Base-by-base conservation (phyloP, 164 flowering plant genomes). In the Dillenia turbinata region DNA sequence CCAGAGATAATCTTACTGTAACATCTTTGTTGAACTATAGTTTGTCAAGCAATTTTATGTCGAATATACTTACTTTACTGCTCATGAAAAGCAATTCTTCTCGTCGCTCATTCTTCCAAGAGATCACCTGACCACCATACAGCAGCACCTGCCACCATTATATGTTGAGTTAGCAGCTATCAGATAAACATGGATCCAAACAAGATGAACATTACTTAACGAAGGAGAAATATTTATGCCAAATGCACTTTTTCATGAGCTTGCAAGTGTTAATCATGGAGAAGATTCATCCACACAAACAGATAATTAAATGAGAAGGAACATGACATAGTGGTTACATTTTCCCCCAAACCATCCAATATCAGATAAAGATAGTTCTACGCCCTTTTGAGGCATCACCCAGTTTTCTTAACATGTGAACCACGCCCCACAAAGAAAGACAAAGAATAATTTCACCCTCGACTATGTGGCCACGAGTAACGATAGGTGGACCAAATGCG, bases 21-120 rank as follows among this genome's bases (percentile, higher is more conserved):
- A 44, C 33, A 54, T 54, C 56, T 54, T 11, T 52, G 10, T 11
- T 24, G 16, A 6, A 52, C 16, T 51, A 54, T 26, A 56, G 47
- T 44, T 56, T 9, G 11, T 43, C 12, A 56, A 43, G 17, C 12
- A 9, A 56, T 43, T 8, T 40, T n/a, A 43, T 43, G 43, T 11
- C 47, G n/a, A 61, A 44, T 49, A 33, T 14, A 15, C 56, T 64
- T 74, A 92, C 96, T 96, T 90, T 92, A 77, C 78, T 81, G 81
- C 88, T 88, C 78, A 65, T 78, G 63, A 83, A 92, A 46, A 90
- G 89, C 56, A 92, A 60, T 58, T 92, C 96, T 69, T 92, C 93
- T 61, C 82, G 65, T 54, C 81, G 79, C 16, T 85, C 84, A 69
- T 88, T 92, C 78, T 85, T 92, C 98, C 98, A 89, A 0, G 96